A percentile compares a stretch with the other conserved stretches of the same genome.
These are phyloP conservation scores for Cercospora nicotianae DNA, from an alignment of 2,329 filamentous ascomycete species.

Conservation along the genomic window DNA sequence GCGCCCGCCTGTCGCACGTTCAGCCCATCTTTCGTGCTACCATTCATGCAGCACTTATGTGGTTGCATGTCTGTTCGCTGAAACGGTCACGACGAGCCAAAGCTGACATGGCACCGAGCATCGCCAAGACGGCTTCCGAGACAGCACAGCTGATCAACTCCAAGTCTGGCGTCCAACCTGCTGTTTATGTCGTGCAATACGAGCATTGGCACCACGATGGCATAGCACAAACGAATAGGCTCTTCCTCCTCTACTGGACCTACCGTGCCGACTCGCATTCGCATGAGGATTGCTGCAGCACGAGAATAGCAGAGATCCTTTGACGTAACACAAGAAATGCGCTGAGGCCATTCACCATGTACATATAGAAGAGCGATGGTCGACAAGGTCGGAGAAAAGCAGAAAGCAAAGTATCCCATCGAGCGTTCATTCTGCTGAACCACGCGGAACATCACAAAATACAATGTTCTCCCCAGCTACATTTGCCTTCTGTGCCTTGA, in stretches of 20 bases:
- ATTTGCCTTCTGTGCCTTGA: background rate
- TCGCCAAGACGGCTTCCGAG: conserved; percentile 10
- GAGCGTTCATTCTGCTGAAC: background rate
- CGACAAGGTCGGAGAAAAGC: background rate
- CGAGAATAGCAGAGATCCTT: background rate
- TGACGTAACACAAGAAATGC: background rate
- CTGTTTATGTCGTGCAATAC: background rate
- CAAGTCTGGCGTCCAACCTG: background rate
- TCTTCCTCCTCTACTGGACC: background rate
- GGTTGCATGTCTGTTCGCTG: background rate
- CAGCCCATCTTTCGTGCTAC: background rate
- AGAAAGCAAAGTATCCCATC: background rate
- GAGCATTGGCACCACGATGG: background rate
- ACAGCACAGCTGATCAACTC: conserved; percentile 7
- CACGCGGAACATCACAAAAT: background rate
- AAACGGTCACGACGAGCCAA: background rate
- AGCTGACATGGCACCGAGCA: background rate
- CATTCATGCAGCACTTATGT: background rate
- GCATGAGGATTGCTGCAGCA: background rate
- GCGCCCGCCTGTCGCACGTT: background rate
- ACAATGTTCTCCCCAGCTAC: background rate
- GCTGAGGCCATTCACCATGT: background rate
- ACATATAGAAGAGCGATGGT: background rate
- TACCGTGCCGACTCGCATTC: background rate
- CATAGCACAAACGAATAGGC: background rate